These are phyloP conservation scores for Aspergillus quadricinctus DNA, from an alignment of 2,329 filamentous ascomycete genomes.

Conservation along the genomic window DNA sequence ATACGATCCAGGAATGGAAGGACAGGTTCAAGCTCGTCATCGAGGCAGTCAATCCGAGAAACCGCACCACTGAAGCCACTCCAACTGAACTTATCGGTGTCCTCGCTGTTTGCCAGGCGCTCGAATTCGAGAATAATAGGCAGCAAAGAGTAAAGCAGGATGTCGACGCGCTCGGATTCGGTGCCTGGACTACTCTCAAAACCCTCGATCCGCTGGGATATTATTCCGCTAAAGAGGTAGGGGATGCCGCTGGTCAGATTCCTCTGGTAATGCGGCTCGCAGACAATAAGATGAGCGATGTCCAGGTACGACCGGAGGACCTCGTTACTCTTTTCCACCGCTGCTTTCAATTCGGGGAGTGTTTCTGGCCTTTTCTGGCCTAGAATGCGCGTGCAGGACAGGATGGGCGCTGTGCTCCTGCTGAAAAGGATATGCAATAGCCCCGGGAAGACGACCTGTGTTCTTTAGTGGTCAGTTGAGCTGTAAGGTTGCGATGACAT, in stretches of 20 bases:
- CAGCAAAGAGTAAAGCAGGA: background rate
- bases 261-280: background rate
- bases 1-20: background rate
- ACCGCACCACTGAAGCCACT: background rate
- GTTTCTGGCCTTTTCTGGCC: background rate
- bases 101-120: background rate
- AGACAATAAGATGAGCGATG: background rate
- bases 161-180: background rate
- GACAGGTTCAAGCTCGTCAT: background rate
- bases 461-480: background rate
- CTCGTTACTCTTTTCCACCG: background rate
- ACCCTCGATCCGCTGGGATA: background rate
- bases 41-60: background rate
- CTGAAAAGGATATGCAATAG: background rate
- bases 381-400: background rate
- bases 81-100: background rate
- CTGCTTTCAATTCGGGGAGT: background rate
- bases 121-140: background rate
- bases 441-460: background rate
- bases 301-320: background rate
- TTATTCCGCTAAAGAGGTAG: background rate
- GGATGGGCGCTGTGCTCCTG: background rate
- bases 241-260: background rate
- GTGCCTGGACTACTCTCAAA: background rate
- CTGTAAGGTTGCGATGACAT: background rate